Evolutionary conservation across 176 grass and related monocot species (phyloP).

Genomic region (Raddia guianensis): DNA sequence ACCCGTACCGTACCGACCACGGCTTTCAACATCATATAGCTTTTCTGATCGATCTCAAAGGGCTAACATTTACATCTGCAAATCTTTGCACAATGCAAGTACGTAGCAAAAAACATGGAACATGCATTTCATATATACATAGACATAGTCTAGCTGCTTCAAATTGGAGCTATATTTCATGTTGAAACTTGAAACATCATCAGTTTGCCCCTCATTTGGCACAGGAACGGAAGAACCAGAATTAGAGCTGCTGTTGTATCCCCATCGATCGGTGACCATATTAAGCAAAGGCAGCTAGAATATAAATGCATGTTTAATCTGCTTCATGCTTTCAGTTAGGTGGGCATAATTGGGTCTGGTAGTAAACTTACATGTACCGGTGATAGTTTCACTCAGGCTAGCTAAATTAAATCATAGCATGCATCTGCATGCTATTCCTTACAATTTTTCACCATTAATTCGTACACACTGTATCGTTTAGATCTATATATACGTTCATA

Average conservation of each 20-base stretch:
- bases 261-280: neutral
- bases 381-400: neutral
- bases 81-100: neutral
- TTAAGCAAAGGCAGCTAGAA: neutral
- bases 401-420: neutral
- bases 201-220: neutral
- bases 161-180: neutral
- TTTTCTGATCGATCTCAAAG: neutral
- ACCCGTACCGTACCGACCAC: neutral
- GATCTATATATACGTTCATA: neutral
- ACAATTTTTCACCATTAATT: neutral
- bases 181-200: neutral
- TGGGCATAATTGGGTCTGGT: neutral
- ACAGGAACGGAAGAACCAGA: neutral
- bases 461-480: neutral
- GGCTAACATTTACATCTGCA: neutral
- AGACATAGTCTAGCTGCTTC: neutral
- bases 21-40: neutral
- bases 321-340: neutral
- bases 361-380: neutral
- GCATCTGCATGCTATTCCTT: neutral
- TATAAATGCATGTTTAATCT: neutral
- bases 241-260: neutral
- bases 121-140: neutral
- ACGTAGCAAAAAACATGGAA: neutral